These are phyloP conservation scores for Entomophthora muscae DNA, from an alignment of 371 early-diverging fungal genomes.

Conservation along the genomic window DNA sequence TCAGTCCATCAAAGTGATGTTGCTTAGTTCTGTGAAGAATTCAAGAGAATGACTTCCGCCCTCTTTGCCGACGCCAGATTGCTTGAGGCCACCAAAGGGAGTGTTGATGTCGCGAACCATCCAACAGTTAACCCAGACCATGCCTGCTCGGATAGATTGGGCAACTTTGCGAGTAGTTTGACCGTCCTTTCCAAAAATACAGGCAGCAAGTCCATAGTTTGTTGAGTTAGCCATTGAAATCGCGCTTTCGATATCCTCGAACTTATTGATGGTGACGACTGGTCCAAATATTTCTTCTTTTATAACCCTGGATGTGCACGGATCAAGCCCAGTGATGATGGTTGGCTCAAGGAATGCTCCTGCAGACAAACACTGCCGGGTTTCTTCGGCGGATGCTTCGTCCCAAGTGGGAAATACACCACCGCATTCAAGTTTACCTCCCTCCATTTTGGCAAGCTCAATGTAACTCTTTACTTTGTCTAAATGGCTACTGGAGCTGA, in stretches of 20 bases:
- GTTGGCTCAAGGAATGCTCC: constrained; percentile 21
- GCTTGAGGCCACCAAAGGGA: constrained; percentile 15
- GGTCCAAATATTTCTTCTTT: constrained; percentile 83
- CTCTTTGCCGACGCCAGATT: constrained; percentile 12
- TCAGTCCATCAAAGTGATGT: constrained; percentile 8
- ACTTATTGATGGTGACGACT: constrained; percentile 51
- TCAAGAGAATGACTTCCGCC: constrained; percentile 4
- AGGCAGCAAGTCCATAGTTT: constrained; percentile 56
- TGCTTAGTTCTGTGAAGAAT: constrained; percentile 8
- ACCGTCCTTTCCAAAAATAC: constrained; percentile 55
- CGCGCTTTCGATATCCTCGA: constrained; percentile 47
- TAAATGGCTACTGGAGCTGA: constrained; percentile 38
- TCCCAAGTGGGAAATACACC: constrained; percentile 14
- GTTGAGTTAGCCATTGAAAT: constrained; percentile 45
- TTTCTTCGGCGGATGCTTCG: constrained; percentile 7
- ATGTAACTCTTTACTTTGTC: constrained; percentile 49
- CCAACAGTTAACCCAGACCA: constrained; percentile 63
- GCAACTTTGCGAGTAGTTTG: constrained; percentile 41
- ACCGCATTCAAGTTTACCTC: constrained; percentile 37
- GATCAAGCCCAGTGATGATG: constrained; percentile 13
- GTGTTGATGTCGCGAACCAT: constrained; percentile 40
- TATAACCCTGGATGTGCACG: constrained; percentile 30
- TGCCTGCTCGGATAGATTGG: constrained; percentile 27
- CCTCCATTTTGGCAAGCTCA: constrained; percentile 37
- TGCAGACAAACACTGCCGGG: constrained; percentile 11